These are phyloP conservation scores for Stenogyne calaminthoides DNA, from an alignment of 305 asterid genomes.

Conservation along the genomic window DNA sequence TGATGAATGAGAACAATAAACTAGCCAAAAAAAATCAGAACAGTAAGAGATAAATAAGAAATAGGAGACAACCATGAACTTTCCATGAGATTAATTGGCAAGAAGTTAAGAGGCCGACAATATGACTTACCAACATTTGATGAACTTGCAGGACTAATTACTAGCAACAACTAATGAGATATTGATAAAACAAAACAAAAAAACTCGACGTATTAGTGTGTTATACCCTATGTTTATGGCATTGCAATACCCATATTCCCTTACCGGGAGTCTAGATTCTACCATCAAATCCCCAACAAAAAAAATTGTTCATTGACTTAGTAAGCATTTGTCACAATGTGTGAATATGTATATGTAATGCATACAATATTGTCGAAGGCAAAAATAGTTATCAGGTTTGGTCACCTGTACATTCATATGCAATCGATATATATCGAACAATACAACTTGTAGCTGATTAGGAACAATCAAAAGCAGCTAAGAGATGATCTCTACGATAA, in stretches of 20 bases:
- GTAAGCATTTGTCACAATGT: not conserved
- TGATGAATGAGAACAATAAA: not conserved
- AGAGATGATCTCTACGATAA: too few relatives aligned
- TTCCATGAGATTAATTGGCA: not conserved
- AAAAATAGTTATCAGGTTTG: not conserved
- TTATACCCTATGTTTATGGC: not conserved
- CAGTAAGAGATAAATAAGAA: not conserved
- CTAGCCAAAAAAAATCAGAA: not conserved
- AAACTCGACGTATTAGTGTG: not conserved
- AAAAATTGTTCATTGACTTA: not conserved
- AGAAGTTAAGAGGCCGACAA: not conserved
- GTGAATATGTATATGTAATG: not conserved
- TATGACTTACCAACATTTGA: not conserved
- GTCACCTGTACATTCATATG: not conserved
- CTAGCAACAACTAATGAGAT: not conserved
- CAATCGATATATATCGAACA: not conserved
- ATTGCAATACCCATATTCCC: not conserved
- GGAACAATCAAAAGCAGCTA: not conserved
- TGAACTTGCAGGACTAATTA: not conserved
- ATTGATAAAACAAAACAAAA: not conserved
- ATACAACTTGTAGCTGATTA: not conserved
- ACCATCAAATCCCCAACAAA: not conserved
- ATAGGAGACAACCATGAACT: not conserved
- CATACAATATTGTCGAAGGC: not conserved
- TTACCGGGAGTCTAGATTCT: not conserved